phyloP scores from a whole-genome alignment of 139 green algal genomes.

The Zygnema cylindricum region DNA sequence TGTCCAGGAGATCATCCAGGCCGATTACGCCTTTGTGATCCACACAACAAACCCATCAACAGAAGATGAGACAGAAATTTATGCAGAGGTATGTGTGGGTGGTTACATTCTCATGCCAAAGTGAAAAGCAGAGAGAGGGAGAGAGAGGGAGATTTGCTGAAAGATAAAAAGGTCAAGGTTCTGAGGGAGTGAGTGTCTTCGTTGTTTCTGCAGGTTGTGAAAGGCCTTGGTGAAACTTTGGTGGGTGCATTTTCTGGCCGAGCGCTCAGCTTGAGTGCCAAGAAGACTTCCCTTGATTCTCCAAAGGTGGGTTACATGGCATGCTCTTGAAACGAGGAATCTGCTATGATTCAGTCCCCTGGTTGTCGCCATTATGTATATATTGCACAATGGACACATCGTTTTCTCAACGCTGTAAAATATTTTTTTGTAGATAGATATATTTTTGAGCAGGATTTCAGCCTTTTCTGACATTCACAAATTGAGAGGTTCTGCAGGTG shows the following conservation, averaged over 20 bases:
- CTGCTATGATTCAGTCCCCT: too few relatives aligned
- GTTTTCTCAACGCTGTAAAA: too few relatives aligned
- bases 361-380: too few relatives aligned
- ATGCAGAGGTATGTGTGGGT: conserved; percentile 77
- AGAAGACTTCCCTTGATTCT: conserved; percentile 57
- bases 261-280: conserved; percentile 71
- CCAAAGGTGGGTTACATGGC: neutral
- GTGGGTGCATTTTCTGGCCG: conserved; percentile 93
- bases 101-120: neutral
- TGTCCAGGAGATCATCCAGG: conserved; percentile 85
- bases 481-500: conserved; percentile 6
- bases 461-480: too few relatives aligned
- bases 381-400: too few relatives aligned
- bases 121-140: neutral
- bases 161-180: too few relatives aligned
- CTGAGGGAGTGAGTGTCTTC: conserved; percentile 6
- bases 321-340: neutral
- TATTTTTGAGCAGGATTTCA: too few relatives aligned
- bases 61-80: conserved; percentile 84
- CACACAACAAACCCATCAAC: conserved; percentile 94
- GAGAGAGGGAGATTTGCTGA: too few relatives aligned
- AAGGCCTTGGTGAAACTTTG: conserved; percentile 91
- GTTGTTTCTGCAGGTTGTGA: conserved; percentile 73
- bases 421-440: too few relatives aligned
- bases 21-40: conserved; percentile 97